Evolutionary conservation across 345 rosid species (phyloP).

Genomic region (Acer yangbiense): DNA sequence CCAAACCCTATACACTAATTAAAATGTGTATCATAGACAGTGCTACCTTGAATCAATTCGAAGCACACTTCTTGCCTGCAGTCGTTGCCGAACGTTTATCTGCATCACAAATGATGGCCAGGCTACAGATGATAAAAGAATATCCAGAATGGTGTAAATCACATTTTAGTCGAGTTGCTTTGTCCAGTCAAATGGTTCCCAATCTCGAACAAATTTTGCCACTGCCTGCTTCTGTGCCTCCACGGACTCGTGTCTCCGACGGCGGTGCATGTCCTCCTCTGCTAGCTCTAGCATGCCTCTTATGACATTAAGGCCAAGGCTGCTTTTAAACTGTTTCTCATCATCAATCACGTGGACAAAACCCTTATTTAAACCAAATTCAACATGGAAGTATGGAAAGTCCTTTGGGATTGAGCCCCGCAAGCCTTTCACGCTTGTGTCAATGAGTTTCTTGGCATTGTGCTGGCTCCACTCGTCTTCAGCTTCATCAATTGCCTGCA

Average conservation of each 20-base stretch:
- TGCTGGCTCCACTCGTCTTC: constrained; percentile 99
- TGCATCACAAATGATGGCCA: not conserved
- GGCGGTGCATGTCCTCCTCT: constrained; percentile 89
- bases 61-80: not conserved
- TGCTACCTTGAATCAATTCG: not conserved
- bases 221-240: constrained; percentile 76
- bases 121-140: not conserved
- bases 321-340: constrained; percentile 74
- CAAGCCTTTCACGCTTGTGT: constrained; percentile 84
- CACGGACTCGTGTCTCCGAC: constrained; percentile 58
- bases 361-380: constrained; percentile 79
- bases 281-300: constrained; percentile 82
- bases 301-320: constrained; percentile 83
- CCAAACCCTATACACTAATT: not conserved
- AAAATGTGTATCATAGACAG: not conserved
- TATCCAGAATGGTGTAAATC: not conserved
- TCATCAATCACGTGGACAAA: constrained; percentile 97
- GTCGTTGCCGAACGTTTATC: not conserved
- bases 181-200: constrained; percentile 95
- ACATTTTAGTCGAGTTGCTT: constrained; percentile 62
- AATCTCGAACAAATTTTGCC: constrained; percentile 50
- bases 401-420: constrained; percentile 84
- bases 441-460: constrained; percentile 89
- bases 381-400: constrained; percentile 93
- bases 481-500: constrained; percentile 93